A percentile compares a stretch with the other conserved stretches of the same genome.
phyloP scores from a whole-genome alignment of 805 yeast genomes.

The Candida mattraensis region DNA sequence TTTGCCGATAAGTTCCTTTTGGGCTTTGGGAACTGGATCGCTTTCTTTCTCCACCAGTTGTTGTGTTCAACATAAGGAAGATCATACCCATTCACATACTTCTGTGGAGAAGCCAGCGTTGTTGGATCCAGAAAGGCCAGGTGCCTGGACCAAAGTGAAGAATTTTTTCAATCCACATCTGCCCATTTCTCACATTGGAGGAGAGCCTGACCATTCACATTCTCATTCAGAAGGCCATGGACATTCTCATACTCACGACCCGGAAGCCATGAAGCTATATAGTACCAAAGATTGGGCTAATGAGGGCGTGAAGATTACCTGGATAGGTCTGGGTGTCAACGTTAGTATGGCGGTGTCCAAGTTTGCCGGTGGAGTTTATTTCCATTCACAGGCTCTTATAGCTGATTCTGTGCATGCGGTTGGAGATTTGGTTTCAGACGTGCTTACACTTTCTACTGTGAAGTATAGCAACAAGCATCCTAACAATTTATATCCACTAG shows the following conservation, averaged over 20 bases:
- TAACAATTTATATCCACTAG: slow-evolving; percentile 67
- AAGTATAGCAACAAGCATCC: slow-evolving; percentile 67
- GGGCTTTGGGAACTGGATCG: too few relatives aligned
- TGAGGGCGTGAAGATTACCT: slow-evolving; percentile 90
- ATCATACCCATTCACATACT: slow-evolving; percentile 5
- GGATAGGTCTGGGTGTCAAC: slow-evolving; percentile 85
- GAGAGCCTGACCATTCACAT: slow-evolving; percentile 17
- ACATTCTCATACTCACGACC: slow-evolving; percentile 42
- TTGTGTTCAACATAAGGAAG: slow-evolving; percentile 1
- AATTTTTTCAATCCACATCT: slow-evolving; percentile 37
- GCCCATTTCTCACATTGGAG: slow-evolving; percentile 32
- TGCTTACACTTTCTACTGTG: slow-evolving; percentile 86
- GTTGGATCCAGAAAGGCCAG: slow-evolving; percentile 20
- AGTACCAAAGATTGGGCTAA: slow-evolving; percentile 51
- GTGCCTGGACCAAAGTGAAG: slow-evolving; percentile 29
- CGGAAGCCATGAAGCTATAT: slow-evolving; percentile 45
- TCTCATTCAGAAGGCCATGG: slow-evolving; percentile 24
- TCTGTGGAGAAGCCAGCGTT: too few relatives aligned
- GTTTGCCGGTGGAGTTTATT: slow-evolving; percentile 83
- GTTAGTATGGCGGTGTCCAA: slow-evolving; percentile 84
- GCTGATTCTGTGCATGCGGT: slow-evolving; percentile 96
- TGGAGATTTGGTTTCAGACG: slow-evolving; percentile 86
- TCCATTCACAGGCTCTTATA: slow-evolving; percentile 90
- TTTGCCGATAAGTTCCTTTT: too few relatives aligned
- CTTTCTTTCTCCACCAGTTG: slow-evolving; percentile 3